These are phyloP conservation scores for Ascochyta clinopodiicola DNA, from an alignment of 2,329 filamentous ascomycete genomes.

Conservation along the genomic window DNA sequence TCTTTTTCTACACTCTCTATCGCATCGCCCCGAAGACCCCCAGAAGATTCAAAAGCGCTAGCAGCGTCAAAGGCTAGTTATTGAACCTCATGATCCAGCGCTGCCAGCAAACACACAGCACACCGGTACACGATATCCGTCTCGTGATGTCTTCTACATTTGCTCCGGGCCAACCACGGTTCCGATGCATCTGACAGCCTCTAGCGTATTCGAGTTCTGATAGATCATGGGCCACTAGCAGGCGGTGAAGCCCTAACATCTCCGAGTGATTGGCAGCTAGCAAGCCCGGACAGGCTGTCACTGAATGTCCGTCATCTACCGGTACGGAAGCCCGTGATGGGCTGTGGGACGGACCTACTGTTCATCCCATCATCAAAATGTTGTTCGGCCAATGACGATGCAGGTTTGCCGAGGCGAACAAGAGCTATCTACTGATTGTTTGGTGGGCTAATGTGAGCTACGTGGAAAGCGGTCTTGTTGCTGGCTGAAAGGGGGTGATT, in stretches of 20 bases:
- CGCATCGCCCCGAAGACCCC: no score
- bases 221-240: not conserved
- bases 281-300: constrained; percentile 10
- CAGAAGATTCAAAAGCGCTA: no score
- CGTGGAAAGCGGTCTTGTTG: not conserved
- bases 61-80: no score
- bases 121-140: not conserved
- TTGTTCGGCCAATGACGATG: not conserved
- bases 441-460: not conserved
- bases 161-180: constrained; percentile 2
- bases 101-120: constrained; percentile 7
- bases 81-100: not conserved
- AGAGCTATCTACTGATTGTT: not conserved
- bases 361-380: constrained; percentile 4
- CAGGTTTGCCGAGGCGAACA: not conserved
- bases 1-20: no score
- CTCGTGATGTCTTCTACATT: constrained; percentile 2
- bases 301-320: constrained; percentile 6
- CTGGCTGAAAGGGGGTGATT: not conserved
- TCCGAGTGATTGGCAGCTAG: not conserved
- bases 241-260: not conserved
- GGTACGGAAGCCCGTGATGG: constrained; percentile 6
- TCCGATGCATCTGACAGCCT: constrained; percentile 4
- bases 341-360: constrained; percentile 15
- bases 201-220: not conserved